Evolutionary conservation across 1,139 yeast genomes (phyloP), one percentile per base, ranked within the genome.

Genomic region (Geotrichum histeridarum): DNA sequence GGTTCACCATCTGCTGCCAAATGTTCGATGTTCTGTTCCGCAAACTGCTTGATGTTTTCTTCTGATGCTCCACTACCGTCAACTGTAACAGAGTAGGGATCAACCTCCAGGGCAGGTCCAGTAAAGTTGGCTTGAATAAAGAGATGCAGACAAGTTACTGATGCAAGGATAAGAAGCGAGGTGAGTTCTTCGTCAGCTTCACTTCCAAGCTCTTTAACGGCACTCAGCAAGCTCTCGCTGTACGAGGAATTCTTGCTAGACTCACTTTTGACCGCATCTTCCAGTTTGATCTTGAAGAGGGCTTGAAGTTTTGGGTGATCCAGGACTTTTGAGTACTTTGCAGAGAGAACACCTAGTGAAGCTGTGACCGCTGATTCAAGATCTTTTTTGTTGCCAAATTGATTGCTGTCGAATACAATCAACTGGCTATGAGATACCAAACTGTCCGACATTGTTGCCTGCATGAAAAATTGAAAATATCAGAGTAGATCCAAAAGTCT

Each of bases 51-150:
- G 36, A 58, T 56, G 2, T 56, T 61, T 50, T 18, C 63, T 11
- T 35, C 56, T 35, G 38, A 48, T 39, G 49, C 37, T 2, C 42
- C 38, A 30, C 22, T 35, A 47, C 51, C 43, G 36, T 50, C 52
- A 37, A 50, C 41, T 12, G 61, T 60, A 12, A 51, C 43, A 12
- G 50, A 27, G 46, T 65, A 37, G 54, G 73, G 64, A 2, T 70
- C 70, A 39, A 73, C 64, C 0, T 75, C 74, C 0, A 82, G 66
- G 30, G 77, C 76, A 1, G 98, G 98, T 3, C 98, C 98, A 0
- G 96, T 88, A 66, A 78, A 87, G 67, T 91, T 91, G 53, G 79
- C 71, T 66, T 89, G 96, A 22, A 86, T 72, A 65, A 86, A 91
- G 1, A 80, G 67, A 64, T 89, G 90, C 39, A 89, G 72, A 4